Evolutionary conservation across 208 protist species (phyloP).

Genomic region (Leishmania turanica): DNA sequence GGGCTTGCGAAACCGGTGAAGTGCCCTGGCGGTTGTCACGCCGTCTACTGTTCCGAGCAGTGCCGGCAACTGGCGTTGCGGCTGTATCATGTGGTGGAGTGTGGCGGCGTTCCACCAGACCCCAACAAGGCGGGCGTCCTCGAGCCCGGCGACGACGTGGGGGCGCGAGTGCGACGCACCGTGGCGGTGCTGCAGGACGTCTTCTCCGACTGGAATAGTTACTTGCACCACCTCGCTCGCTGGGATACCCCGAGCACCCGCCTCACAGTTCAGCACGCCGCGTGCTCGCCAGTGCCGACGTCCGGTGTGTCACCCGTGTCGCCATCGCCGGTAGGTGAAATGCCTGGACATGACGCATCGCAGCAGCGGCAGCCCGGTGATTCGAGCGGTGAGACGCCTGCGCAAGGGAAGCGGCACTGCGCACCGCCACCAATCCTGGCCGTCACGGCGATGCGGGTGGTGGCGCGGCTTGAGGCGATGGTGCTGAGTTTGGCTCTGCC

Average conservation of each 20-base stretch:
- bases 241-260: conserved; percentile 24
- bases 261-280: background rate
- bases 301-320: background rate
- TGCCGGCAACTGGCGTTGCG: conserved; percentile 41
- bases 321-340: background rate
- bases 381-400: too few species aligned
- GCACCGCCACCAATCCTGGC: conserved; percentile 25
- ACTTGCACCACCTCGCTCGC: conserved; percentile 15
- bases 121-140: background rate
- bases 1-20: background rate
- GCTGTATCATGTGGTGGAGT: conserved; percentile 50
- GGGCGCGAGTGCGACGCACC: conserved; percentile 13
- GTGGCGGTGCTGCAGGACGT: conserved; percentile 19
- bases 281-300: background rate
- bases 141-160: conserved; percentile 3
- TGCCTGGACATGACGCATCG: background rate
- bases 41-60: conserved; percentile 42
- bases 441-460: conserved; percentile 18
- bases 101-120: conserved; percentile 12
- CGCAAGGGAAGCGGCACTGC: background rate
- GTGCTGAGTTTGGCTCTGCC: conserved; percentile 24
- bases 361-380: background rate
- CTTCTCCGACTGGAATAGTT: conserved; percentile 23
- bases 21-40: conserved; percentile 36
- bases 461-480: conserved; percentile 23